Evolutionary conservation across 2,329 filamentous ascomycete genomes (phyloP).

Genomic region (Magnaporthiopsis rhizophila): DNA sequence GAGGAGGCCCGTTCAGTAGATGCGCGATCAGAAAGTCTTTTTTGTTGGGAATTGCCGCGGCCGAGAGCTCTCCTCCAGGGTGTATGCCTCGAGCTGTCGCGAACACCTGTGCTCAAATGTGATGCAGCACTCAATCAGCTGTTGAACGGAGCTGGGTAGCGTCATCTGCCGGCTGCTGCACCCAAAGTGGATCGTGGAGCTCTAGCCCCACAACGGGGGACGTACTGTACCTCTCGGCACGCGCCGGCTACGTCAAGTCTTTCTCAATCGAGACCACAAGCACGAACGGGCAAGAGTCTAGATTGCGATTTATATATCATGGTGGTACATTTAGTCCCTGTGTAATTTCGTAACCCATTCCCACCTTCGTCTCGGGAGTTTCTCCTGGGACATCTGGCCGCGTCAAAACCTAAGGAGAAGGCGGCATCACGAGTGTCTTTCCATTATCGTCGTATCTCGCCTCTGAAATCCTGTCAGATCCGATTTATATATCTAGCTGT

Average conservation of each 20-base stretch:
- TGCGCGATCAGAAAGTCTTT: no score
- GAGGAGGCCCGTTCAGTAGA: no score
- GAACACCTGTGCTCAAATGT: neutral
- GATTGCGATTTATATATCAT: neutral
- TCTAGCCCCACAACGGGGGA: neutral
- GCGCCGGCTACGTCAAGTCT: neutral
- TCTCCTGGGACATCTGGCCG: neutral
- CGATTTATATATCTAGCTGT: neutral
- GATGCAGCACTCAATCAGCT: neutral
- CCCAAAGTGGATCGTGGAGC: neutral
- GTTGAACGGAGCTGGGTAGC: neutral
- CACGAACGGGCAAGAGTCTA: neutral
- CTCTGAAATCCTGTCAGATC: constrained; percentile 3
- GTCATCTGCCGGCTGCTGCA: neutral
- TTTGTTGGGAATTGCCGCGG: neutral
- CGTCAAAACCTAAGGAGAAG: neutral
- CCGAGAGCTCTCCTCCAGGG: neutral
- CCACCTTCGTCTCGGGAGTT: neutral
- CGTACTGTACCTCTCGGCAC: neutral
- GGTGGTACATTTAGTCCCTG: neutral
- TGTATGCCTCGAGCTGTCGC: neutral
- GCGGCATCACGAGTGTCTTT: neutral
- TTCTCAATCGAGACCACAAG: neutral
- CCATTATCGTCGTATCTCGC: constrained; percentile 8
- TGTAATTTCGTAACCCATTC: neutral